These are phyloP conservation scores for Oenanthe javanica DNA, from an alignment of 140 eudicot species.

Conservation along the genomic window DNA sequence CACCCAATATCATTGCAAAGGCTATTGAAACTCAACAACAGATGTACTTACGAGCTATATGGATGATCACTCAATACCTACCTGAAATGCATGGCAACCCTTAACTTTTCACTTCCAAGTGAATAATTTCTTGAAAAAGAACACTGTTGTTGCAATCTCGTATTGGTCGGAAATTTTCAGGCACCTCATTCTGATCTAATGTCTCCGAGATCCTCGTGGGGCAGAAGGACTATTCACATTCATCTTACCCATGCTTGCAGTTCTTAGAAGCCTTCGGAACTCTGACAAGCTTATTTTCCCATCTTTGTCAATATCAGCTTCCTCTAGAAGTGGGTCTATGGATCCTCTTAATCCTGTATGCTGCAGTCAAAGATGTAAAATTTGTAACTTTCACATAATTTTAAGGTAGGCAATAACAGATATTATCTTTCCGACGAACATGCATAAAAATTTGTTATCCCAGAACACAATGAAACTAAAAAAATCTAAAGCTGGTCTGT, in stretches of 20 bases:
- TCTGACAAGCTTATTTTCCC: constrained; percentile 82
- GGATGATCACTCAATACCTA: neutral
- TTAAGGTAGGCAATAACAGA: neutral
- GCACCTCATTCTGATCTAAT: constrained; percentile 7
- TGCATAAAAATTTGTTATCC: neutral
- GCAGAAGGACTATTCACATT: constrained; percentile 42
- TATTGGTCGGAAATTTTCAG: neutral
- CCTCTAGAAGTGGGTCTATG: constrained; percentile 75
- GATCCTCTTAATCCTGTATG: constrained; percentile 91
- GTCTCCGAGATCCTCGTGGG: constrained; percentile 17
- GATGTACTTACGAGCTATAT: neutral
- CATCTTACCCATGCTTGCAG: constrained; percentile 59
- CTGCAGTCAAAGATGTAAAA: constrained; percentile 23
- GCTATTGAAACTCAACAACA: neutral
- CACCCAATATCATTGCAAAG: neutral
- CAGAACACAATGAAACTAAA: neutral
- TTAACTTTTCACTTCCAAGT: neutral
- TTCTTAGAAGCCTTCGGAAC: constrained; percentile 77
- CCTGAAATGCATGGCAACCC: neutral
- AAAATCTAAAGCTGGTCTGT: neutral
- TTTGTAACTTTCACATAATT: neutral
- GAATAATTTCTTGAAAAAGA: neutral
- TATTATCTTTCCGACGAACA: neutral
- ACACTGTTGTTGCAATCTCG: neutral
- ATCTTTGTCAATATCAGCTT: constrained; percentile 88